Evolutionary conservation across 2,329 filamentous ascomycete genomes (phyloP).

Genomic region (Aureobasidium sp.): DNA sequence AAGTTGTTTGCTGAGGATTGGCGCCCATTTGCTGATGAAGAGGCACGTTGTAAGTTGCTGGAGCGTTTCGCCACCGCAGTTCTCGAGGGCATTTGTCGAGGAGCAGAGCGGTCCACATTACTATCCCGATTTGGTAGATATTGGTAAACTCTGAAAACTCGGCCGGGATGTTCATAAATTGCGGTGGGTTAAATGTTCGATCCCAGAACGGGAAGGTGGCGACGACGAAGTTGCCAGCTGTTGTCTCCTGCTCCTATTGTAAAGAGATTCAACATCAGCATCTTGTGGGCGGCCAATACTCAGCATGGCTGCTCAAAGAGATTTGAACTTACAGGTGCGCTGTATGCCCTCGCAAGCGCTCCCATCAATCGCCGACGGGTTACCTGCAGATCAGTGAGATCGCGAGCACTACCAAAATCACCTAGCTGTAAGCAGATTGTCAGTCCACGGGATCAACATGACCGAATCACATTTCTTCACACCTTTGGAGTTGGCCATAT

Average conservation of each 20-base stretch:
- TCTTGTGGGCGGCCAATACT: too few relatives aligned
- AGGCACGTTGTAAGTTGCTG: not conserved
- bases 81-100: not conserved
- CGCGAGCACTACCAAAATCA: conserved; percentile 1
- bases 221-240: too few relatives aligned
- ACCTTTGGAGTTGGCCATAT: not conserved
- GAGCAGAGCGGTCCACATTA: not conserved
- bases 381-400: not conserved
- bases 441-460: too few relatives aligned
- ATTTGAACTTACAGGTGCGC: not conserved
- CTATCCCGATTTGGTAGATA: conserved; percentile 1
- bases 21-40: not conserved
- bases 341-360: not conserved
- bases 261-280: too few relatives aligned
- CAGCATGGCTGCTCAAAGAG: too few relatives aligned
- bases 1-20: not conserved
- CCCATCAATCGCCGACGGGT: not conserved
- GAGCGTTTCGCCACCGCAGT: not conserved
- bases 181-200: too few relatives aligned
- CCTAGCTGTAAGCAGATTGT: not conserved
- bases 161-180: not conserved
- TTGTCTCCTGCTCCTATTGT: too few relatives aligned
- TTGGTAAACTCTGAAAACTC: not conserved
- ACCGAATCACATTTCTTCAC: too few relatives aligned
- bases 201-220: too few relatives aligned